These are phyloP conservation scores for Dryadomyces sulphureus DNA, from an alignment of 2,329 filamentous ascomycete species.

Conservation along the genomic window DNA sequence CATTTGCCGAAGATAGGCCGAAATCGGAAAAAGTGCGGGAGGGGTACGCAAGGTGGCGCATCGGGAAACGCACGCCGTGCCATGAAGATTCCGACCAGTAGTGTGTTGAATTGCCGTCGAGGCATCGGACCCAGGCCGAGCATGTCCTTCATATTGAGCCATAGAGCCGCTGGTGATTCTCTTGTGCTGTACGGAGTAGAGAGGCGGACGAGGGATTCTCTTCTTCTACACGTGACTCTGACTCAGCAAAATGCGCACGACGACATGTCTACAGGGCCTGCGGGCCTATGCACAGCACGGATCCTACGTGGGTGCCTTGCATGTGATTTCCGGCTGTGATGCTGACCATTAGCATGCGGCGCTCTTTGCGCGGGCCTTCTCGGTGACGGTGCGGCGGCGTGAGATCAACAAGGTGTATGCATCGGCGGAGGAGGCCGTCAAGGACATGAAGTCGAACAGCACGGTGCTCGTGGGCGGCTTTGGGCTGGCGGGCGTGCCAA, in stretches of 20 bases:
- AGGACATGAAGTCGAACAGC: slow-evolving; percentile 66
- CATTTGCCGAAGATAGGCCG: slow-evolving; percentile 5
- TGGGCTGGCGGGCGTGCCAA: slow-evolving; percentile 68
- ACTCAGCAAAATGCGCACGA: slow-evolving; percentile 27
- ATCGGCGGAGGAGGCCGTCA: slow-evolving; percentile 53
- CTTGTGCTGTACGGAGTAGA: too few relatives aligned
- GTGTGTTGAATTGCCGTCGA: neutral
- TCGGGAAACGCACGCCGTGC: neutral
- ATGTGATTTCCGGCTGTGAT: neutral
- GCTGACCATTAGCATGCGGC: neutral
- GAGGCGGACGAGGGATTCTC: neutral
- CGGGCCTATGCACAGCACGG: slow-evolving; percentile 39
- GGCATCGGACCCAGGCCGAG: neutral
- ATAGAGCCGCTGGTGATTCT: neutral
- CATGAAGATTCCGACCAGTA: neutral
- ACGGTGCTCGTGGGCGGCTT: slow-evolving; percentile 71
- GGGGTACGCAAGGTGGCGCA: neutral
- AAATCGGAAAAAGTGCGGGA: slow-evolving; percentile 1
- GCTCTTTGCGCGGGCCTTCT: slow-evolving; percentile 45
- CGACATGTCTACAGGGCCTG: slow-evolving; percentile 33
- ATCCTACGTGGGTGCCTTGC: slow-evolving; percentile 30
- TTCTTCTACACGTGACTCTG: neutral
- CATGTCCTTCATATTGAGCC: neutral
- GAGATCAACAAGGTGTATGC: slow-evolving; percentile 69
- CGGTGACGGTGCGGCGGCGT: slow-evolving; percentile 46